Evolutionary conservation across 139 green algal species (phyloP).

Genomic region (Tetradesmus lagerheimii): DNA sequence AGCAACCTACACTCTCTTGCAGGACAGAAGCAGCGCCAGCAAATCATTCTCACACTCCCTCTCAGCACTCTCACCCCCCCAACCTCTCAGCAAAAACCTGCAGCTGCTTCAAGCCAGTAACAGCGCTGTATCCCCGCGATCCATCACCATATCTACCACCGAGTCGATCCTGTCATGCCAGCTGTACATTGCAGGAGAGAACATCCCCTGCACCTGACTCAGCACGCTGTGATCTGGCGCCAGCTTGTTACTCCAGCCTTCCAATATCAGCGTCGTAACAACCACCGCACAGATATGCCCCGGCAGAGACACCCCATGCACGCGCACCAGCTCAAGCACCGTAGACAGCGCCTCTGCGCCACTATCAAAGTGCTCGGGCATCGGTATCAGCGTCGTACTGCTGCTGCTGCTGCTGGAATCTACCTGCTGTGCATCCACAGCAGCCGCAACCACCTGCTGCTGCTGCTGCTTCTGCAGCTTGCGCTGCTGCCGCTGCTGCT

Average conservation of each 20-base stretch:
- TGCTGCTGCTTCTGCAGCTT: not conserved
- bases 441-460: not conserved
- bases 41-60: too few relatives aligned
- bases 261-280: constrained; percentile 90
- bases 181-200: constrained; percentile 54
- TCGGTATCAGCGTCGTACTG: not conserved
- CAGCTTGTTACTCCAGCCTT: constrained; percentile 89
- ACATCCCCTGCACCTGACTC: constrained; percentile 66
- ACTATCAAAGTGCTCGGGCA: constrained; percentile 50
- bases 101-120: not conserved
- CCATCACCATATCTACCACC: constrained; percentile 65
- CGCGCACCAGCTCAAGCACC: constrained; percentile 85
- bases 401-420: not conserved
- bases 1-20: too few relatives aligned
- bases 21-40: too few relatives aligned
- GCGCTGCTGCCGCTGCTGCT: constrained; percentile 21
- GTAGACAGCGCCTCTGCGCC: constrained; percentile 79
- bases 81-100: too few relatives aligned
- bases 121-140: constrained; percentile 36
- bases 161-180: constrained; percentile 61
- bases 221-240: constrained; percentile 77
- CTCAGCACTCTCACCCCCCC: too few relatives aligned
- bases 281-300: constrained; percentile 91
- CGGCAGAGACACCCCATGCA: constrained; percentile 80
- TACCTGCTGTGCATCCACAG: not conserved